Evolutionary conservation across 31 red algal species (phyloP).

Genomic region (Odonthalia washingtoniensis): DNA sequence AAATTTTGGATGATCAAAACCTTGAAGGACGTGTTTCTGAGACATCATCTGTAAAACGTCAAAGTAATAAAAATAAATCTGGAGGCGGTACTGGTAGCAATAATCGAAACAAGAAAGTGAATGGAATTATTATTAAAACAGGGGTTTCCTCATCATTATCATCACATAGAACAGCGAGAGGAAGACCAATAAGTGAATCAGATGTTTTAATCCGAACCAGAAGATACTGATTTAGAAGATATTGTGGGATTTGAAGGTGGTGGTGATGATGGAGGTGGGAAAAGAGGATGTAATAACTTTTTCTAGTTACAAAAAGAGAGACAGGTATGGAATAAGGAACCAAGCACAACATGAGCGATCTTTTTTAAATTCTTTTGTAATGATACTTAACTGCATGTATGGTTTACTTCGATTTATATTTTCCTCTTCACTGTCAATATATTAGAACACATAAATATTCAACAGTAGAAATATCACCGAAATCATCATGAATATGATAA

Average conservation of each 20-base stretch:
- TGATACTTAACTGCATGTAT: slow-evolving; percentile 25
- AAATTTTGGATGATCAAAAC: slow-evolving; percentile 41
- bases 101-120: too few species aligned
- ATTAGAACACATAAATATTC: too few species aligned
- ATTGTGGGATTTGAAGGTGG: neutral
- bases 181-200: too few species aligned
- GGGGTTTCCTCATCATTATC: too few species aligned
- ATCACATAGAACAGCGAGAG: too few species aligned
- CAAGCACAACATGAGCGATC: slow-evolving; percentile 47
- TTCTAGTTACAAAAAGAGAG: slow-evolving; percentile 57
- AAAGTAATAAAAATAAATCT: slow-evolving; percentile 9
- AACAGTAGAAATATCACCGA: too few species aligned
- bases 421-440: too few species aligned
- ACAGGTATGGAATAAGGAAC: slow-evolving; percentile 34
- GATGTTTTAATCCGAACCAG: slow-evolving; percentile 60
- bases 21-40: slow-evolving; percentile 19
- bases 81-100: neutral
- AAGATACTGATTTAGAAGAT: slow-evolving; percentile 53
- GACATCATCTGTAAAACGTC: neutral
- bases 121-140: too few species aligned
- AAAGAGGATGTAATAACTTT: slow-evolving; percentile 20
- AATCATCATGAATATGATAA: too few species aligned
- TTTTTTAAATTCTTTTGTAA: slow-evolving; percentile 58
- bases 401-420: too few species aligned
- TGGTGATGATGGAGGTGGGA: neutral